Base-by-base conservation (phyloP, 1,284 basidiomycete genomes). In the Kalmanozyma brasiliensis region DNA sequence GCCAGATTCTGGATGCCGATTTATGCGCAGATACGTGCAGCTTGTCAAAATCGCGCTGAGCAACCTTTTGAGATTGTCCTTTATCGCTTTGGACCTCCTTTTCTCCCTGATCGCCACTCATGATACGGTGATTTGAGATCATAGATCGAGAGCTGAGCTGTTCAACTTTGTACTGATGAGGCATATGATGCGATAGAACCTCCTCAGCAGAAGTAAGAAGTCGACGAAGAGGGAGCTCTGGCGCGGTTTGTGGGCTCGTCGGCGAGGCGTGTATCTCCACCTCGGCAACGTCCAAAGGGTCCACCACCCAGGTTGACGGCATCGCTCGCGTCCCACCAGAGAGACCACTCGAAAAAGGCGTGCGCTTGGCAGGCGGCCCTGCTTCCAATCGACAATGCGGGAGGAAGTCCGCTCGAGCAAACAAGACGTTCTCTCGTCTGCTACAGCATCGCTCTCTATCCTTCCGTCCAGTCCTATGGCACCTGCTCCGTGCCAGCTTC, bases 11-110 rank as follows among this genome's bases (percentile, higher is more conserved):
- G 46, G 44, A 38, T 33, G 34, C n/a, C 24, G 29, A 7, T 44
- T 38, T 37, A 40, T 34, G 44, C 58, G 29, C 33, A 37, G 46
- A 43, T 49, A 38, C 58, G 46, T 52, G 45, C 36, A 30, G 40
- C 35, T 38, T 52, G 52, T 52, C 47, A 49, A 63, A 56, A 52
- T 63, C 52, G 49, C 52, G 49, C 52, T 56, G 53, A 32, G 48
- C 42, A 9, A 32, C 29, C 19, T 16, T 19, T 16, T n/a, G 24
- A 9, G 19, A 37, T 33, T 43, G 1, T 3, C 16, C 26, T n/a
- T n/a, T 41, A 34, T 19, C 36, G 9, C 35, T 17, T 52, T 16
- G 8, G 6, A 24, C 30, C 36, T 13, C 11, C 2, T 20, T 53
- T 30, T 4, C 3, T 2, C 16, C 19, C 11, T 9, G 8, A 8